Base-by-base conservation (phyloP, 2,329 filamentous ascomycete genomes). In the Aspergillus uvarum region DNA sequence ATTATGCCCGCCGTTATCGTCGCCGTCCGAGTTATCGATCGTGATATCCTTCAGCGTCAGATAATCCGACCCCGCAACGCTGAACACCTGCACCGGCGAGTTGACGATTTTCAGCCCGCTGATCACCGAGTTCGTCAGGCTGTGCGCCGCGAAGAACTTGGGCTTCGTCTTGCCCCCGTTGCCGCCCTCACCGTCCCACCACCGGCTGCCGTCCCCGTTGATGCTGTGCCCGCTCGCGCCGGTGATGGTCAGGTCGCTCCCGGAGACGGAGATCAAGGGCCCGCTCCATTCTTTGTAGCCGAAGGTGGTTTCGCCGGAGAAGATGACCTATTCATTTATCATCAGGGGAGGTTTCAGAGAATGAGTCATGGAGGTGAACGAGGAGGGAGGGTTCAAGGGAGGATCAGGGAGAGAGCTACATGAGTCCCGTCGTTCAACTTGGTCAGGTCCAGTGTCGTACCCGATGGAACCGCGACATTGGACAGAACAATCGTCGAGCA, bases 301-400 rank as follows among this genome's bases (percentile, higher is more conserved):
- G 68, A 87, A 90, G 54, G 83, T 85, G 21, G 87, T 89, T n/a
- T 79, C 85, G 38, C 88, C 88, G 62, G 84, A 74, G 74, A 90
- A 89, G 64, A 83, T 84, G 62, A 89, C 81, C 74, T 78, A 51
- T 31, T 3, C 5, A 7, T 16, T 35, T 12, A 2, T 10, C 31
- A 32, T 47, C 21, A 54, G 51, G 4, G 0, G 12, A 16, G 7
- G 26, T 2, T 29, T 8, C 7, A 10, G 3, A 10, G 26, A 7
- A 3, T 29, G 26, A 10, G 26, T 7, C 2, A 1, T 8, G 1
- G 26, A 7, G 6, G 26, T 10, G 26, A 7, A 29, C 2, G 7
- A 2, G 26, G 26, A 8, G 26, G 8, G 26, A 2, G 21, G 21
- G 21, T 3, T n/a, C n/a, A n/a, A n/a, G n/a, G n/a, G n/a, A n/a